Evolutionary conservation across 306 rosid species (phyloP), one percentile per base, ranked within the genome.

Genomic region (Geum urbanum): DNA sequence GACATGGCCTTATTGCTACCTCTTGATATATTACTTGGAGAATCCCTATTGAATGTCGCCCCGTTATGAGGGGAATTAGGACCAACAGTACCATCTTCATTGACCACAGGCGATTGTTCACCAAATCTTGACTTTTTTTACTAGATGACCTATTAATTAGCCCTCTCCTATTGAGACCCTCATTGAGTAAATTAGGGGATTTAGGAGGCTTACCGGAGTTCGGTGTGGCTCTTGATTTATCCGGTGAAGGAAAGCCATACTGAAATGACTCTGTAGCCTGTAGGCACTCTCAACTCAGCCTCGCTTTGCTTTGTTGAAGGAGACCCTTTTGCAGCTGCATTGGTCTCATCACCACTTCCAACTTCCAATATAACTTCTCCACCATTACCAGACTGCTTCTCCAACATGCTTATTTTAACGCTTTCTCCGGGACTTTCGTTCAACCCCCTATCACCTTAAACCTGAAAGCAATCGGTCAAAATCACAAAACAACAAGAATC

Each of bases 71-170:
- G 86, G 9, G 95, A 91, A 73, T 69, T 69, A 63, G 72, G 72
- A 50, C 60, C 78, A n/a, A 66, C 49, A 47, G 0, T 46, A 74
- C 62, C 80, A 72, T 88, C 97, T 43, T 90, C 96, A 51, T 76
- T 66, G 56, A 72, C 13, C 49, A 77, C 35, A 11, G 56, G 65
- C 53, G 90, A 71, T 16, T 79, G 87, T 79, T 94, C 98, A 56
- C 84, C 90, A 76, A 90, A 90, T 52, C 98, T 86, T 69, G 98
- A 88, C 81, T 90, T 94, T 64, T 97, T 70, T 82, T 87, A 13
- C 91, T 84, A 57, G 79, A 75, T 53, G 92, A 90, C 85, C 97
- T 84, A 62, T 69, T 20, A 3, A 88, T 77, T 24, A 92, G 77
- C 70, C 51, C 84, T 72, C 80, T 80, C 20, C 77, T 60, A 45